Base-by-base conservation (phyloP, 1,139 yeast genomes). In the Protomyces inundatus region DNA sequence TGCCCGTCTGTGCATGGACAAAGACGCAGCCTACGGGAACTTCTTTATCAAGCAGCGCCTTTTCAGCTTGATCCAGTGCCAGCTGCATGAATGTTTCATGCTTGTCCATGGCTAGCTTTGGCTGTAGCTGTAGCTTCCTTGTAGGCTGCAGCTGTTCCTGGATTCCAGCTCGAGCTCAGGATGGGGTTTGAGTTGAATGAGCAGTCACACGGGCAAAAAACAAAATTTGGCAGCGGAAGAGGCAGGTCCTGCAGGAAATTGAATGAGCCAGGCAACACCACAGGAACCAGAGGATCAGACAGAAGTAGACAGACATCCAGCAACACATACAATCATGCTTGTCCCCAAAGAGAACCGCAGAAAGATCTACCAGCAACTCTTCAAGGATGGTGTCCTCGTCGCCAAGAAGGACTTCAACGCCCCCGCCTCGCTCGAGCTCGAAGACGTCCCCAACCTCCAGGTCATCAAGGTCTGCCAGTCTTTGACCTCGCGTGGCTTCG, bases 391-490 rank as follows among this genome's bases (percentile, higher is more conserved):
- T 61, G 64, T 60, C 59, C 66, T 64, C 64, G 64, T 64, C 33
- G 64, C 66, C 37, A 60, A 64, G 64, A 64, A 64, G 66, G 97
- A 93, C 84, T 93, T 83, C 85, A 86, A 88, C 87, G 96, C 88
- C 82, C 88, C 95, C 79, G 86, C 88, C 84, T 98, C 95, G 83
- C 98, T 91, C 76, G 98, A 90, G 53, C 61, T 66, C 37, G 54
- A 54, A 30, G 55, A 40, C 40, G 60, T 64, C 39, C 62, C 67
- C 32, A 90, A 91, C 95, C 87, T 91, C 81, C 91, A 80, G 79
- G 99, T 93, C 80, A 90, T 93, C 86, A 93, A 93, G 88, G 98
- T 98, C 78, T 87, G 93, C 81, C 99, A 93, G 85, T 91, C 98
- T 71, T 88, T 93, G 81, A 90, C 96, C 79, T 93, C 98, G 73